Evolutionary conservation across 202 grass and related monocot species (phyloP), one percentile per base, ranked within the genome.

Genomic region (Schoenoplectus triqueter): DNA sequence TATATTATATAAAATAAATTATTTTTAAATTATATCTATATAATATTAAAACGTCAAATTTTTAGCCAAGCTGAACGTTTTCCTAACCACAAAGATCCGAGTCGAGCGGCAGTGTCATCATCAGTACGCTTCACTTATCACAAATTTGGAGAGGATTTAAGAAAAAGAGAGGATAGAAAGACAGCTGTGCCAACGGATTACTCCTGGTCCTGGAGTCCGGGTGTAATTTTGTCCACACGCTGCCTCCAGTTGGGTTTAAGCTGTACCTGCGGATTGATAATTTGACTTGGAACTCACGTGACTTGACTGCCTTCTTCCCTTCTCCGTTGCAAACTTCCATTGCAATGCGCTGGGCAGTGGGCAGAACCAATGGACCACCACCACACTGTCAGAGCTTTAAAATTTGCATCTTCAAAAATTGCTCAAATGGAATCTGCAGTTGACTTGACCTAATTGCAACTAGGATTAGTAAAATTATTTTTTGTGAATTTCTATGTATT

Each of bases 141-240:
- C 31, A 5, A 49, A 49, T 1, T 73, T 73, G 69, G 45, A 73
- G 69, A 73, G 69, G 69, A 73, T 73, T 19, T 10, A 2, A 49
- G 2, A 10, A 19, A 2, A 31, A 31, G 31, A 50, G 7, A 49
- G 7, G n/a, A 50, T 4, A 7, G 17, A 63, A 20, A 11, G 45
- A 49, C 69, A 73, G 17, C 45, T 73, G n/a, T n/a, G 45, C 72
- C 48, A 75, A 75, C 17, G 49, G 72, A 75, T 55, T 75, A 6
- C 3, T 75, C 18, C 47, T 49, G 2, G 47, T 5, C 47, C 47
- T 49, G 47, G 47, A 14, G 2, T 55, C 52, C 70, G 50, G 49
- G 72, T 55, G 10, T 55, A 6, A 31, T 55, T 55, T 75, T 75
- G 72, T 75, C 20, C 47, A 49, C 47, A 49, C 8, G 59, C 13